phyloP scores from a whole-genome alignment of 1,139 yeast species.

The Debaryomyces fabryi region DNA sequence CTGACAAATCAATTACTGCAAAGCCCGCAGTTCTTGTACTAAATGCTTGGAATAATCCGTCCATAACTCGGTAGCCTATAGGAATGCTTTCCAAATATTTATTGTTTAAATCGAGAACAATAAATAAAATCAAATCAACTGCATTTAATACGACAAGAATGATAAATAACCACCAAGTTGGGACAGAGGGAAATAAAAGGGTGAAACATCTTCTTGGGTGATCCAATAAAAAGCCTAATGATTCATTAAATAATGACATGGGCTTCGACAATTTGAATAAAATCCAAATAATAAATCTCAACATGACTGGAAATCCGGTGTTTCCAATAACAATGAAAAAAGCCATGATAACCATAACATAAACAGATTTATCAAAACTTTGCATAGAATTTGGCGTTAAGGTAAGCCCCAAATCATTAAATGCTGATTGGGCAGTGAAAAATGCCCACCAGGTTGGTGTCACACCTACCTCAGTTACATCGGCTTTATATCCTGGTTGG shows the following conservation, averaged over 20 bases:
- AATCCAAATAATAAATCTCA: conserved; percentile 82
- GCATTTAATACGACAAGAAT: conserved; percentile 73
- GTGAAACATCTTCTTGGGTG: conserved; percentile 98
- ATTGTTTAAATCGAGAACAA: conserved; percentile 71
- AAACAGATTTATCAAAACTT: conserved; percentile 63
- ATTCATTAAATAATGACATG: conserved; percentile 67
- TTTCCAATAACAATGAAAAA: conserved; percentile 86
- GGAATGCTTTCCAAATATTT: conserved; percentile 51
- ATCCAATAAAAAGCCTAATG: conserved; percentile 82
- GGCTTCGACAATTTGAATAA: conserved; percentile 69
- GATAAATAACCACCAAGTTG: conserved; percentile 92
- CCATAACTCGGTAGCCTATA: conserved; percentile 68
- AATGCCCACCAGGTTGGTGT: conserved; percentile 91
- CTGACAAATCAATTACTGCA: conserved; percentile 65
- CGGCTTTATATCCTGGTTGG: conserved; percentile 41
- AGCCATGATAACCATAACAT: conserved; percentile 60
- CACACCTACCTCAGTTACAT: conserved; percentile 57
- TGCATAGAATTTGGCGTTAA: conserved; percentile 78
- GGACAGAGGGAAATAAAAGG: conserved; percentile 82
- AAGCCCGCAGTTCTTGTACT: conserved; percentile 96
- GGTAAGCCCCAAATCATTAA: conserved; percentile 83
- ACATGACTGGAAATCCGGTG: conserved; percentile 85
- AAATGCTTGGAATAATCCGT: conserved; percentile 88
- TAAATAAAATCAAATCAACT: conserved; percentile 76
- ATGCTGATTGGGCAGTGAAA: conserved; percentile 75